Percentiles rank a stretch among this genome's conserved stretches.
Evolutionary conservation across 225 moss, liverwort and hornwort species (phyloP).

Genomic region (Thuidium tamariscinum): DNA sequence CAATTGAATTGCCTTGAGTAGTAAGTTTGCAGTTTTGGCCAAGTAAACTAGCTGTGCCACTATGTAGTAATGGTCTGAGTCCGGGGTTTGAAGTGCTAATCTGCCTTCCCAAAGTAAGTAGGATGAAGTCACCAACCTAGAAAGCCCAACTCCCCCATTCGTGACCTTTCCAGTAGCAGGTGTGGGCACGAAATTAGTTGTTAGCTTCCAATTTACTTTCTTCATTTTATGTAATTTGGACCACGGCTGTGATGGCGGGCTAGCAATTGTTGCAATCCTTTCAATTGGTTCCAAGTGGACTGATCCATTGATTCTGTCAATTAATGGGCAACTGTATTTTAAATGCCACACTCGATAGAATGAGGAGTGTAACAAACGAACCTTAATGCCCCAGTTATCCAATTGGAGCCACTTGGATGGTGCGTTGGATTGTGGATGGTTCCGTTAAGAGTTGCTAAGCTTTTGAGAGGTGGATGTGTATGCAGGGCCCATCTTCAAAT

Average conservation of each 20-base stretch:
- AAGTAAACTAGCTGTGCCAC: not conserved
- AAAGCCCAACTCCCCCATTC: not conserved
- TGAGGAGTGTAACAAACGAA: not conserved
- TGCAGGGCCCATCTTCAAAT: slow-evolving; percentile 86
- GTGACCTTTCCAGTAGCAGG: not conserved
- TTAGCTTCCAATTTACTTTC: not conserved
- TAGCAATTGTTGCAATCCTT: not conserved
- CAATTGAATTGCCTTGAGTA: not conserved
- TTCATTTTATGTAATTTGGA: not conserved
- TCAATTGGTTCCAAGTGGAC: not conserved
- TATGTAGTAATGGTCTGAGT: not conserved
- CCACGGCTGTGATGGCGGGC: not conserved
- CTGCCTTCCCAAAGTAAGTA: not conserved
- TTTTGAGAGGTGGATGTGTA: not conserved
- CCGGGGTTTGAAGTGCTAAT: not conserved
- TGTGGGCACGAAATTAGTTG: not conserved
- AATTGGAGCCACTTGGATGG: not conserved
- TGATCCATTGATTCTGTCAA: not conserved
- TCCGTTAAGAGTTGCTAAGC: not conserved
- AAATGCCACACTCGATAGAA: not conserved
- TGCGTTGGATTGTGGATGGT: not conserved
- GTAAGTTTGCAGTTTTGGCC: not conserved
- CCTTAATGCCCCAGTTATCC: not conserved
- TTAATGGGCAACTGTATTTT: too few species aligned
- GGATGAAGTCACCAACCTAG: not conserved